Percentiles rank a stretch among this genome's conserved stretches.
These are phyloP conservation scores for Pythium volutum DNA, from an alignment of 352 stramenopile species.

Conservation along the genomic window DNA sequence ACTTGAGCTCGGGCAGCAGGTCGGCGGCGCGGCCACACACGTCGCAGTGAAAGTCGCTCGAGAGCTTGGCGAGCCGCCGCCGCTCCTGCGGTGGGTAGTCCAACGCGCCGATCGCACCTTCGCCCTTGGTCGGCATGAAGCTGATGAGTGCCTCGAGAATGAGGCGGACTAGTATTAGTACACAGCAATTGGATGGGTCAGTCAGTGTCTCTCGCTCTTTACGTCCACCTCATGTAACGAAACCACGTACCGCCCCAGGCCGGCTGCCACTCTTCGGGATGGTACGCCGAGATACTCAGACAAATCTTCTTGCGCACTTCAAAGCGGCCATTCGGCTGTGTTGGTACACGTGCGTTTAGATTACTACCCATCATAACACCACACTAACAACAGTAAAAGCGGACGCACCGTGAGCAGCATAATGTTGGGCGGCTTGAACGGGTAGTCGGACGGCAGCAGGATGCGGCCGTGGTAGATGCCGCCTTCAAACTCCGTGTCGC, in stretches of 20 bases:
- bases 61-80: constrained; percentile 61
- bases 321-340: constrained; percentile 96
- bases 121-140: constrained; percentile 93
- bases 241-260: constrained; percentile 78
- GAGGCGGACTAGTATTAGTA: constrained; percentile 87
- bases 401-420: constrained; percentile 65
- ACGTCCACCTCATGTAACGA: not conserved
- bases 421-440: constrained; percentile 98
- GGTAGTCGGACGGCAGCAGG: constrained; percentile 92
- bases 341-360: no score
- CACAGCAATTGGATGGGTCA: not conserved
- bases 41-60: constrained; percentile 73
- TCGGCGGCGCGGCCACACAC: constrained; percentile 64
- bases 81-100: constrained; percentile 72
- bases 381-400: not conserved
- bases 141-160: constrained; percentile 98
- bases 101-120: constrained; percentile 79
- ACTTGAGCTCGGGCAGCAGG: constrained; percentile 58
- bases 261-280: constrained; percentile 97
- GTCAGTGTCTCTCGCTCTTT: not conserved
- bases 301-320: constrained; percentile 98
- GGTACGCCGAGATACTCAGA: constrained; percentile 96
- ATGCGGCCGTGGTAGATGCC: constrained; percentile 98
- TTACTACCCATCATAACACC: no score
- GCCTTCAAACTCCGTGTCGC: constrained; percentile 95